Conservation (phyloP, 768 basidiomycete species). For the Plicaturopsis crispa region DNA sequence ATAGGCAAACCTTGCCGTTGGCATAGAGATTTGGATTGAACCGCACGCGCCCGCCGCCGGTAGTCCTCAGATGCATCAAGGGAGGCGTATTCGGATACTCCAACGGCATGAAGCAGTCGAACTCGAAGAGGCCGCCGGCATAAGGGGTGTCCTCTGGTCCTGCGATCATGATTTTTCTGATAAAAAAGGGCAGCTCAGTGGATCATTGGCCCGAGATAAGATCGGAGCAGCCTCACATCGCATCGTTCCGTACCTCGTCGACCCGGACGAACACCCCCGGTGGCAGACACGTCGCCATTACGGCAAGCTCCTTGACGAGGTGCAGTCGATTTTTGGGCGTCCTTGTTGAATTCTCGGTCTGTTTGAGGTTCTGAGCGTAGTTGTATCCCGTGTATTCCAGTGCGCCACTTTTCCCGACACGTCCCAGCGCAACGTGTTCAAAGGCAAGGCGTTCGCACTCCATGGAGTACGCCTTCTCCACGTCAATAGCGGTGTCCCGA, state of each 20-base stretch:
- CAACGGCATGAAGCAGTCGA: slow-evolving; percentile 50
- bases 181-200: no score
- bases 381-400: slow-evolving; percentile 22
- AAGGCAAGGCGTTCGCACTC: slow-evolving; percentile 44
- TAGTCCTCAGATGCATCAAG: slow-evolving; percentile 43
- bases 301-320: slow-evolving; percentile 49
- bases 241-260: slow-evolving; percentile 51
- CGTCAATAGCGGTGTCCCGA: slow-evolving; percentile 21
- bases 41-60: slow-evolving; percentile 38
- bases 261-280: slow-evolving; percentile 49
- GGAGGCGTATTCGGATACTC: slow-evolving; percentile 42
- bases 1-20: slow-evolving; percentile 45
- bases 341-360: slow-evolving; percentile 30
- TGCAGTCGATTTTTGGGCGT: slow-evolving; percentile 40
- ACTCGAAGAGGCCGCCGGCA: slow-evolving; percentile 58
- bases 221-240: slow-evolving; percentile 31
- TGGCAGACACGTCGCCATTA: slow-evolving; percentile 48
- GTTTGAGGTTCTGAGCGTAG: slow-evolving; percentile 22
- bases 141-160: slow-evolving; percentile 65
- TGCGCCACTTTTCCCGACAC: slow-evolving; percentile 13
- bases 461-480: slow-evolving; percentile 32
- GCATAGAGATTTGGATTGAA: slow-evolving; percentile 53
- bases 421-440: slow-evolving; percentile 29
- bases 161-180: slow-evolving; percentile 49
- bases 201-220: background rate